Evolutionary conservation across 139 green algal genomes (phyloP), one percentile per base, ranked within the genome.

Genomic region (Tetraselmis chui): DNA sequence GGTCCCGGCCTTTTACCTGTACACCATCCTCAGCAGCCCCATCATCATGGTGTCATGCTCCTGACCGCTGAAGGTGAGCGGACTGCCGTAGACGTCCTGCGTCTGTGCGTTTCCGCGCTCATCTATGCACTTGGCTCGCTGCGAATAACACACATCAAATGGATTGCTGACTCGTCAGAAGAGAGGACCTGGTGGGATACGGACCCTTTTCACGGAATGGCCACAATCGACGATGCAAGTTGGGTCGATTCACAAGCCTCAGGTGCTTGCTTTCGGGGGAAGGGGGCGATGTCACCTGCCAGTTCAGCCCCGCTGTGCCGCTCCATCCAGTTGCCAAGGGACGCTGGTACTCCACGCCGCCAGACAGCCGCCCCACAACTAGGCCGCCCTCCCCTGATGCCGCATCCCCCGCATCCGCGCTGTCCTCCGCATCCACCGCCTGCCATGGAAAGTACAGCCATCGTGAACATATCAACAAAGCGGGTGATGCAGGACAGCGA

Each of bases 11-110:
- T n/a, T n/a, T n/a, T n/a, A 94, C 83, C 82, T 92, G 88, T 95
- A 97, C 0, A 89, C 84, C 1, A 88, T 81, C 0, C 91, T 88
- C 32, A 93, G 77, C 2, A 91, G 79, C 0, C 81, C 83, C 26
- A 93, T 30, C 31, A 94, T 84, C 89, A 94, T 91, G 28, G 86
- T 91, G 88, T 98, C 95, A 26, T 79, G 83, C 26, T 84, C 32
- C 25, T 77, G 67, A 2, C 89, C 85, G 59, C 85, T 94, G 87
- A 94, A 94, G 1, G 95, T 99, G 59, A 99, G 85, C 1, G 93
- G 95, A 1, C 84, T 85, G 81, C 91, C 88, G 77, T 96, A 98
- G n/a, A 85, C 79, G 86, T 99, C 96, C 77, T 87, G 81, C 23
- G 87, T 85, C 77, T 94, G 85, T 24, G 84, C 79, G 0, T 77